phyloP scores from a whole-genome alignment of 2,329 filamentous ascomycete species.

The Epicoccum sorghinum region DNA sequence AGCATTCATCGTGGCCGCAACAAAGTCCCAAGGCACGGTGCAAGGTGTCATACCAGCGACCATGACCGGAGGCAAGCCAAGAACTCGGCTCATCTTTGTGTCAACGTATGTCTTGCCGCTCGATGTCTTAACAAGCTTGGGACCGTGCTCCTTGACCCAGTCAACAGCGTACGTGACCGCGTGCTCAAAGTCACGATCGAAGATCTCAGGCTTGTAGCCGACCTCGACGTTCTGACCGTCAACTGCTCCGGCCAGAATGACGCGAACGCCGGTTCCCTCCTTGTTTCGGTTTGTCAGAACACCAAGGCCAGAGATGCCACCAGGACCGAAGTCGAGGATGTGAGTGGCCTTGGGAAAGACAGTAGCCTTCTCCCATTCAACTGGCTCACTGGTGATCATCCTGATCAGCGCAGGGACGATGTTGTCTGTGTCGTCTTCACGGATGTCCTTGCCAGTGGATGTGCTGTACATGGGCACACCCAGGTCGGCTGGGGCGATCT shows the following conservation, averaged over 20 bases:
- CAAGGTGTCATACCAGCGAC: slow-evolving; percentile 58
- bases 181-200: slow-evolving; percentile 93
- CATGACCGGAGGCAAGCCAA: slow-evolving; percentile 56
- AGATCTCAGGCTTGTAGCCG: slow-evolving; percentile 97
- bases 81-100: slow-evolving; percentile 69
- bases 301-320: slow-evolving; percentile 94
- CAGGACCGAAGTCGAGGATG: slow-evolving; percentile 94
- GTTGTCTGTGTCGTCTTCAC: slow-evolving; percentile 70
- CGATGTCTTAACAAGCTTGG: slow-evolving; percentile 88
- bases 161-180: slow-evolving; percentile 94
- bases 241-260: slow-evolving; percentile 93
- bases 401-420: slow-evolving; percentile 85
- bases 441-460: slow-evolving; percentile 78
- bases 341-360: slow-evolving; percentile 90
- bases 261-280: slow-evolving; percentile 94
- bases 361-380: slow-evolving; percentile 96
- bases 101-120: slow-evolving; percentile 90
- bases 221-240: slow-evolving; percentile 89
- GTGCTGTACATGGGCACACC: slow-evolving; percentile 87
- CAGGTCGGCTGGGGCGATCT: slow-evolving; percentile 74
- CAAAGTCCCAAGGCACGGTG: slow-evolving; percentile 57
- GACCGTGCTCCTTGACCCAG: slow-evolving; percentile 97
- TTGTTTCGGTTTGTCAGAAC: slow-evolving; percentile 98
- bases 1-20: slow-evolving; percentile 60
- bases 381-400: slow-evolving; percentile 91